Evolutionary conservation across 805 yeast species (phyloP).

Genomic region (Yarrowia divulgata): DNA sequence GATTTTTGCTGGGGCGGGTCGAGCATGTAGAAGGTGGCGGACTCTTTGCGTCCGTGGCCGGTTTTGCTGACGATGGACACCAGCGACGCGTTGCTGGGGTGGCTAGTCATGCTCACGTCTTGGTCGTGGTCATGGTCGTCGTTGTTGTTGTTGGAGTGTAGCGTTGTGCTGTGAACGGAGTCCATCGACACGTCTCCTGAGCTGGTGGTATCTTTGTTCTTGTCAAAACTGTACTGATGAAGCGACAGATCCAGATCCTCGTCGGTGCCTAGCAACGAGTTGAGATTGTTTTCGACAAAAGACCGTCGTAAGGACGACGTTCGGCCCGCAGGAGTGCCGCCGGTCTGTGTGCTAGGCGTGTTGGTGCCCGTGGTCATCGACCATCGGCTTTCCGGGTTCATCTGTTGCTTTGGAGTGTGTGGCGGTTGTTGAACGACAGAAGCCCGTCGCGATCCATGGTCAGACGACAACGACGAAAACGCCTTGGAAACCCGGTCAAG

Average conservation of each 20-base stretch:
- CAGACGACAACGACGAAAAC: constrained; percentile 38
- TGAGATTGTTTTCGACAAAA: constrained; percentile 37
- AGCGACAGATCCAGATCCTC: constrained; percentile 24
- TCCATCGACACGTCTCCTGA: constrained; percentile 15
- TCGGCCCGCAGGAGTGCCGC: constrained; percentile 11
- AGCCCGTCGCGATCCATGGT: constrained; percentile 30
- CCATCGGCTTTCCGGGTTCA: constrained; percentile 20
- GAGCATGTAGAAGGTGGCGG: constrained; percentile 37
- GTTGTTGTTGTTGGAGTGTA: not conserved
- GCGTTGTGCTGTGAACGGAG: not conserved
- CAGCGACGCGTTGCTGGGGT: constrained; percentile 14
- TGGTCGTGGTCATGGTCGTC: constrained; percentile 6
- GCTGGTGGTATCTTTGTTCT: not conserved
- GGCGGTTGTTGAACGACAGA: constrained; percentile 42
- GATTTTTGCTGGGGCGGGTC: constrained; percentile 26
- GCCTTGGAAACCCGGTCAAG: constrained; percentile 29
- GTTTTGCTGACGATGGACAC: constrained; percentile 13
- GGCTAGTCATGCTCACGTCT: constrained; percentile 15
- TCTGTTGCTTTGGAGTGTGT: constrained; percentile 39
- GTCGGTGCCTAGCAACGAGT: constrained; percentile 14
- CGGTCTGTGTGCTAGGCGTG: constrained; percentile 25
- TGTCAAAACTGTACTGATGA: not conserved
- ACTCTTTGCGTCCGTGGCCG: constrained; percentile 24
- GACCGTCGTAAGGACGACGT: constrained; percentile 22
- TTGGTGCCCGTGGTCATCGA: constrained; percentile 31